Percentiles rank a stretch among this genome's conserved stretches.
Conservation (phyloP, 2,329 filamentous ascomycete species). For the Ophiostoma australiae region DNA sequence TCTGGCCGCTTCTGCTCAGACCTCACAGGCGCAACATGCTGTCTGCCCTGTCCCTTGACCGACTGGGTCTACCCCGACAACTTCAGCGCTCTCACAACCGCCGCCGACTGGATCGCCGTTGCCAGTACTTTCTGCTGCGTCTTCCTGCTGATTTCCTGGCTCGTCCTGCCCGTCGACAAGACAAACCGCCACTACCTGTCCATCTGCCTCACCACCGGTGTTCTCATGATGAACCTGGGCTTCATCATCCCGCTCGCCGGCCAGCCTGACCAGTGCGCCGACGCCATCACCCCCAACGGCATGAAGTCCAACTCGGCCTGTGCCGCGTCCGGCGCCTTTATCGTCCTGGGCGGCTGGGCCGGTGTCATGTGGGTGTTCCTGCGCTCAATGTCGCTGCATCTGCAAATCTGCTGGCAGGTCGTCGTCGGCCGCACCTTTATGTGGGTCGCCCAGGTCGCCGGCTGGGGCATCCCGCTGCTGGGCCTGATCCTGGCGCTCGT, state of each 20-base stretch:
- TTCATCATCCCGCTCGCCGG: conserved; percentile 84
- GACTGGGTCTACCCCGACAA: conserved; percentile 66
- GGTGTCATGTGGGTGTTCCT: conserved; percentile 89
- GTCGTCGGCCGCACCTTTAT: conserved; percentile 86
- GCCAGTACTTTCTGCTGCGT: conserved; percentile 64
- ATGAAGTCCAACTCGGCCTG: conserved; percentile 80
- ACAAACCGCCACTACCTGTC: conserved; percentile 91
- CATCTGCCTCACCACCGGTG: conserved; percentile 72
- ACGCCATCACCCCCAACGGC: conserved; percentile 87
- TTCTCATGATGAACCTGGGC: conserved; percentile 78
- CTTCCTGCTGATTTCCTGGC: conserved; percentile 76
- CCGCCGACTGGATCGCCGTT: conserved; percentile 80
- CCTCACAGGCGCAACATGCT: conserved; percentile 59
- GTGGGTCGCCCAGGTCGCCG: conserved; percentile 71
- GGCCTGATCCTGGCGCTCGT: conserved; percentile 72
- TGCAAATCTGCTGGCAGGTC: conserved; percentile 97
- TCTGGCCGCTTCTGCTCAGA: conserved; percentile 52
- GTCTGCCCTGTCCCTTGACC: conserved; percentile 82
- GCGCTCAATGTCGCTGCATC: conserved; percentile 82
- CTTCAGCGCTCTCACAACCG: conserved; percentile 55
- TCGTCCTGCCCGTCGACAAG: conserved; percentile 75
- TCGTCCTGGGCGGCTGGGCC: conserved; percentile 80
- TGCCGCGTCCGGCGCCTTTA: conserved; percentile 78
- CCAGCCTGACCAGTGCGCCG: conserved; percentile 75
- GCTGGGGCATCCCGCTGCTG: conserved; percentile 77